Evolutionary conservation across 345 rosid genomes (phyloP).

Genomic region (Aquilaria sinensis): DNA sequence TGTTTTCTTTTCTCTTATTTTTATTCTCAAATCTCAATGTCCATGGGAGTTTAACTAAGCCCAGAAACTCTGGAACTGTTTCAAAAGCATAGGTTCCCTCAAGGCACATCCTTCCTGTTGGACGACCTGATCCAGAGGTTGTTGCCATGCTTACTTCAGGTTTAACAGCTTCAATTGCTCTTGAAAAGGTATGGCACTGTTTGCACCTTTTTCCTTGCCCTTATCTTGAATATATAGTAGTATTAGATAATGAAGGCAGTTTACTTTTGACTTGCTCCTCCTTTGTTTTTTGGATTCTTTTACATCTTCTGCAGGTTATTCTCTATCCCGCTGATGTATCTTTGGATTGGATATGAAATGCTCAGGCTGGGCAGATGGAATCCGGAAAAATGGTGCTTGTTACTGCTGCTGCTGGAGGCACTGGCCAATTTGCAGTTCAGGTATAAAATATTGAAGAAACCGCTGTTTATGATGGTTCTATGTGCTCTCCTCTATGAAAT

Average conservation of each 20-base stretch:
- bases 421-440: conserved; percentile 99
- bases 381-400: conserved; percentile 79
- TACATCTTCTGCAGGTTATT: neutral
- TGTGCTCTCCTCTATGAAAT: too few species aligned
- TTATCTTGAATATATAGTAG: neutral
- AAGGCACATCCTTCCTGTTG: conserved; percentile 78
- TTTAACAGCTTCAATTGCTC: conserved; percentile 86
- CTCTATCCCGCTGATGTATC: conserved; percentile 10
- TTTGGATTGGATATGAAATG: conserved; percentile 13
- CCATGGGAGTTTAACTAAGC: neutral
- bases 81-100: conserved; percentile 46
- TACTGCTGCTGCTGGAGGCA: conserved; percentile 99
- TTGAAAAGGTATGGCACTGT: conserved; percentile 83
- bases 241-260: neutral
- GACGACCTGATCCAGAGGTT: conserved; percentile 94
- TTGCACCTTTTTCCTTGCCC: neutral
- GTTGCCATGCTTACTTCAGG: conserved; percentile 99
- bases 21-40: conserved; percentile 13
- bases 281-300: neutral
- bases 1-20: conserved; percentile 3
- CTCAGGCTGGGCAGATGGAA: conserved; percentile 78
- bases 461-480: too few species aligned
- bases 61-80: neutral
- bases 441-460: conserved; percentile 19
- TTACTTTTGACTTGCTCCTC: neutral